Conservation (phyloP, 805 yeast genomes). For the Candida montana region DNA sequence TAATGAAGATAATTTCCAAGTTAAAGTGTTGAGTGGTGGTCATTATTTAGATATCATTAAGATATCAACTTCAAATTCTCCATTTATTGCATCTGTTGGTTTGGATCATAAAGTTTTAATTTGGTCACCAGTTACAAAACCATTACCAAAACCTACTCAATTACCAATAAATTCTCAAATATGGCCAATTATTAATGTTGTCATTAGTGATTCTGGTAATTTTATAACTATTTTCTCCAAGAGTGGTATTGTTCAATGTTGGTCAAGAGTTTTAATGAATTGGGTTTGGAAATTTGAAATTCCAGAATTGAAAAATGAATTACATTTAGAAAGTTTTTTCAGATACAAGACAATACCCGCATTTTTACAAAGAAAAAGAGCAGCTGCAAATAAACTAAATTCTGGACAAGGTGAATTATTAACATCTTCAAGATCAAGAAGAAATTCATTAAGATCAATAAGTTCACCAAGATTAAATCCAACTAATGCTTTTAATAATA, state of each 20-base stretch:
- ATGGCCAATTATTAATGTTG: slow-evolving; percentile 60
- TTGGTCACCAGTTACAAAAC: slow-evolving; percentile 64
- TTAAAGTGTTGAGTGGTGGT: slow-evolving; percentile 42
- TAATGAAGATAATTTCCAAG: slow-evolving; percentile 24
- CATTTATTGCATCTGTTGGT: slow-evolving; percentile 66
- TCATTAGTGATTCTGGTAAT: slow-evolving; percentile 53
- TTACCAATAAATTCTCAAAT: slow-evolving; percentile 38
- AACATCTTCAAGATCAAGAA: slow-evolving; percentile 24
- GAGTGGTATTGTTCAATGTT: slow-evolving; percentile 51
- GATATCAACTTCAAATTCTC: slow-evolving; percentile 51
- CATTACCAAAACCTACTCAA: slow-evolving; percentile 40
- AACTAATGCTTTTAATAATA: slow-evolving; percentile 20
- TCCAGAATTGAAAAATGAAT: slow-evolving; percentile 31
- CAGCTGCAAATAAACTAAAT: slow-evolving; percentile 6
- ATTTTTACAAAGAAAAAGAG: slow-evolving; percentile 30
- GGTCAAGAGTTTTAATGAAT: slow-evolving; percentile 48
- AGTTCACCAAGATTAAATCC: slow-evolving; percentile 22
- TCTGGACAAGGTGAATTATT: slow-evolving; percentile 13
- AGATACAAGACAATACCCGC: slow-evolving; percentile 49
- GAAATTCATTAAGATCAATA: slow-evolving; percentile 27
- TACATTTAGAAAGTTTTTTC: slow-evolving; percentile 55
- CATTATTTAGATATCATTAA: slow-evolving; percentile 61
- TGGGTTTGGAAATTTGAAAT: slow-evolving; percentile 49
- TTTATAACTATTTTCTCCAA: slow-evolving; percentile 50
- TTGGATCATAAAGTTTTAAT: slow-evolving; percentile 66